These are phyloP conservation scores for Jatropha podagrica DNA, from an alignment of 441 rosid species.

Conservation along the genomic window DNA sequence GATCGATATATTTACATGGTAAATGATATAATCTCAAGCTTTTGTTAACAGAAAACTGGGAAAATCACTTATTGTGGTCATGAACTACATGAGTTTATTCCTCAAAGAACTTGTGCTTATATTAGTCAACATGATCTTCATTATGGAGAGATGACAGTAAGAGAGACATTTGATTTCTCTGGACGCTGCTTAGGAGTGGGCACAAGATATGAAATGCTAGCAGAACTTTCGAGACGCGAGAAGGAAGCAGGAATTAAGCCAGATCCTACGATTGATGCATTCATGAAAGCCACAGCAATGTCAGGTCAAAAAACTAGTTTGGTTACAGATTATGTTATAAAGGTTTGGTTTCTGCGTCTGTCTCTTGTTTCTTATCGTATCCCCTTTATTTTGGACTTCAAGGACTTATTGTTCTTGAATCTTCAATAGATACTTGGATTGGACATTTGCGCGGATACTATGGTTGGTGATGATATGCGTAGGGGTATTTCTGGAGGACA, in stretches of 20 bases:
- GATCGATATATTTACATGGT: not conserved
- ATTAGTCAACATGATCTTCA: constrained; percentile 92
- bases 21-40: not conserved
- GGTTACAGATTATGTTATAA: constrained; percentile 82
- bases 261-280: constrained; percentile 84
- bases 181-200: constrained; percentile 95
- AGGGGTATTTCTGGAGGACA: constrained; percentile 96
- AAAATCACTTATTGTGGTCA: constrained; percentile 84
- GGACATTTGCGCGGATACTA: constrained; percentile 75
- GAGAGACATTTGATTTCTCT: constrained; percentile 84
- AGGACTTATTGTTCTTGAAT: constrained; percentile 15
- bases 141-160: constrained; percentile 88
- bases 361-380: not conserved
- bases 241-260: constrained; percentile 81
- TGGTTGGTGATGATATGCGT: constrained; percentile 84
- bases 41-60: constrained; percentile 51
- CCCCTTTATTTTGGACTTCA: not conserved
- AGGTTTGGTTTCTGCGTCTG: constrained; percentile 44
- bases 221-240: constrained; percentile 74
- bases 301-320: constrained; percentile 81
- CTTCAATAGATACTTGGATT: constrained; percentile 71
- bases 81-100: constrained; percentile 75
- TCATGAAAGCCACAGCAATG: constrained; percentile 85
- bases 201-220: constrained; percentile 63
- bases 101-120: constrained; percentile 93